Base-by-base conservation (phyloP, 495 filamentous ascomycete genomes). In the Penicillium fimorum region DNA sequence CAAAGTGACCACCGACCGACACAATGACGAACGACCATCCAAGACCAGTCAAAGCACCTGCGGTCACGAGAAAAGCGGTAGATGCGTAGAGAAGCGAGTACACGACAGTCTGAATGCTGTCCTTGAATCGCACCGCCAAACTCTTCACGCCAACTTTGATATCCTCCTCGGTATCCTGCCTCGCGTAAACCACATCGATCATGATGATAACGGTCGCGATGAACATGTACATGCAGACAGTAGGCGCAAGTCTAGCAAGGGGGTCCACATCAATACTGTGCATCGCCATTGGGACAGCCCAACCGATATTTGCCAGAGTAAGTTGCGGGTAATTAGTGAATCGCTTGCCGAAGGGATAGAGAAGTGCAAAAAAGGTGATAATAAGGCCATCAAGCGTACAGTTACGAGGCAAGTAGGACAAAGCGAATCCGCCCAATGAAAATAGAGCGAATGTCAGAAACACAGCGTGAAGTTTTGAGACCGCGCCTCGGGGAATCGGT, bases 121-220 rank as follows among this genome's bases (percentile, higher is more conserved):
- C 61, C 4, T 60, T 47, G 47, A 73, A 70, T 11, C 60, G 46
- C 12, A 80, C 58, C 2, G 74, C 74, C 66, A 75, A 69, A 29
- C 57, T 58, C 56, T 69, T 70, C 11, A 79, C 66, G 5, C 75
- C 74, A 0, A 62, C 66, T 44, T 74, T 70, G 24, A 67, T 32
- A 53, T 81, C 78, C 40, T 79, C 75, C n/a, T 59, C 60, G 13
- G 67, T 43, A 60, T 80, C 76, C 42, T 74, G 71, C 53, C 67
- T 57, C 1, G 72, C 73, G 53, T 79, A 79, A 12, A 78, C 58
- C 2, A 67, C 73, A 53, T 80, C 76, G 59, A 72, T 76, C 18
- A 70, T 68, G 6, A 75, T 62, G 3, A 71, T 74, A 3, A 56
- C 12, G 17, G 47, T 0, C 25, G 45, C 38, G 42, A 60, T 49